Conservation (phyloP, 305 asterid genomes). For the Fraxinus xanthoxyloides region DNA sequence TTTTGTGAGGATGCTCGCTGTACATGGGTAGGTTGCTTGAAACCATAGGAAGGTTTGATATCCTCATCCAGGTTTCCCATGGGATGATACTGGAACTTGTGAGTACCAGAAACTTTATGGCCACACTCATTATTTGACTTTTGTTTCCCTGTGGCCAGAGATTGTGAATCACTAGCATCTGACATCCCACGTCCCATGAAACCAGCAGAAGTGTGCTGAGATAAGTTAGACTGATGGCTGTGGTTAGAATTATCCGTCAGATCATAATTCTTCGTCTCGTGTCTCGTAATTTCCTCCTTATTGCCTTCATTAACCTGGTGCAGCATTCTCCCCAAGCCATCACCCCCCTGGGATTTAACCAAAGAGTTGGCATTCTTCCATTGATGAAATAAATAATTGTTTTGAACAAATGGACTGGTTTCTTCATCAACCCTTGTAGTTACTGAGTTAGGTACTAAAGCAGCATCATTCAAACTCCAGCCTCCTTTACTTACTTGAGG, state of each 20-base stretch:
- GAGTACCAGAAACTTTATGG: slow-evolving; percentile 49
- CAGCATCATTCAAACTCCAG: slow-evolving; percentile 43
- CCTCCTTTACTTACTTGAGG: slow-evolving; percentile 40
- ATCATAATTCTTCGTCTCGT: slow-evolving; percentile 46
- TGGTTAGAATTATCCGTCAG: slow-evolving; percentile 66
- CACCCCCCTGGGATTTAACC: slow-evolving; percentile 46
- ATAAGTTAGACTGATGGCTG: slow-evolving; percentile 55
- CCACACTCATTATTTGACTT: slow-evolving; percentile 48
- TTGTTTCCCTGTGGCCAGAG: slow-evolving; percentile 54
- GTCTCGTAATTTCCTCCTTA: slow-evolving; percentile 34
- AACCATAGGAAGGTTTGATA: slow-evolving; percentile 39
- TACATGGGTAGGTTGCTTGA: slow-evolving; percentile 44
- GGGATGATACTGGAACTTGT: slow-evolving; percentile 82
- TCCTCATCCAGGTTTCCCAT: slow-evolving; percentile 76
- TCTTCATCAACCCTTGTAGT: slow-evolving; percentile 38
- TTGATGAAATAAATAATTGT: slow-evolving; percentile 43
- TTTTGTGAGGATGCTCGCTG: slow-evolving; percentile 42
- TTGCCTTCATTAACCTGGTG: slow-evolving; percentile 38
- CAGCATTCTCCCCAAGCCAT: slow-evolving; percentile 39
- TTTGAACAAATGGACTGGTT: slow-evolving; percentile 41
- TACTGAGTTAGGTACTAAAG: slow-evolving; percentile 37
- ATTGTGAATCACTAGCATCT: slow-evolving; percentile 56
- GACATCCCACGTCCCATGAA: slow-evolving; percentile 47
- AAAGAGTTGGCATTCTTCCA: slow-evolving; percentile 57
- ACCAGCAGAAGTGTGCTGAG: slow-evolving; percentile 65